These are phyloP conservation scores for Coniochaeta sp. DNA, from an alignment of 2,329 filamentous ascomycete species.

Conservation along the genomic window DNA sequence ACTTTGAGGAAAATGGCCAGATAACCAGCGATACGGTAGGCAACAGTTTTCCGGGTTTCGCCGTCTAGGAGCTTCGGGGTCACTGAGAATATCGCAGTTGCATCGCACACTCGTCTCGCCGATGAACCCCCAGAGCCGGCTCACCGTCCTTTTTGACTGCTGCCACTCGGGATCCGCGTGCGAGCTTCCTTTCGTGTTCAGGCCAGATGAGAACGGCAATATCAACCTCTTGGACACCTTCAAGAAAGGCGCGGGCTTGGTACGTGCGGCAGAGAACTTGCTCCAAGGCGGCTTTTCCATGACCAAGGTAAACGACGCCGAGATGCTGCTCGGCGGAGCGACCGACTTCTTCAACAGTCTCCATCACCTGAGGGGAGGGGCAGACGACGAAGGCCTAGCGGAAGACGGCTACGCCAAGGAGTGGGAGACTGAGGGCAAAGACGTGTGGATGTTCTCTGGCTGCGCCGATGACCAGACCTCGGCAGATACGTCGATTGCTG, in stretches of 20 bases:
- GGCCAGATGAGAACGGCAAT: conserved; percentile 47
- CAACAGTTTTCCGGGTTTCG: background rate
- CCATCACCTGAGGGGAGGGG: conserved; percentile 33
- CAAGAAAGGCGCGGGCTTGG: conserved; percentile 39
- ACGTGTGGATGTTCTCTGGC: conserved; percentile 92
- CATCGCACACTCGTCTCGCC: conserved; percentile 70
- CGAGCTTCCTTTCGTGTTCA: conserved; percentile 74
- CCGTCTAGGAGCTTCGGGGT: background rate
- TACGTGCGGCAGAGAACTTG: conserved; percentile 39
- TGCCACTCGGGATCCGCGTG: conserved; percentile 74
- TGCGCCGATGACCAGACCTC: conserved; percentile 88
- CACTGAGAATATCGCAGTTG: conserved; percentile 42
- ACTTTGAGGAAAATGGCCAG: conserved; percentile 61
- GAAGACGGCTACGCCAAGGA: conserved; percentile 34
- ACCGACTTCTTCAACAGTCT: conserved; percentile 46
- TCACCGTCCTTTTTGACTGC: conserved; percentile 75
- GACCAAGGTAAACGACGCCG: conserved; percentile 39
- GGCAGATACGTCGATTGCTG: conserved; percentile 80
- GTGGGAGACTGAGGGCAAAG: conserved; percentile 28
- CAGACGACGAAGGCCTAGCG: conserved; percentile 32
- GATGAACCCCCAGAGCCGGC: conserved; percentile 73
- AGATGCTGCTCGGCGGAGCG: conserved; percentile 44
- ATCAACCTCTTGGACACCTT: conserved; percentile 48
- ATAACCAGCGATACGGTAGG: conserved; percentile 56
- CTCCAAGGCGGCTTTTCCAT: conserved; percentile 40